Conservation (phyloP, 2,329 filamentous ascomycete species). For the Alternaria panax region DNA sequence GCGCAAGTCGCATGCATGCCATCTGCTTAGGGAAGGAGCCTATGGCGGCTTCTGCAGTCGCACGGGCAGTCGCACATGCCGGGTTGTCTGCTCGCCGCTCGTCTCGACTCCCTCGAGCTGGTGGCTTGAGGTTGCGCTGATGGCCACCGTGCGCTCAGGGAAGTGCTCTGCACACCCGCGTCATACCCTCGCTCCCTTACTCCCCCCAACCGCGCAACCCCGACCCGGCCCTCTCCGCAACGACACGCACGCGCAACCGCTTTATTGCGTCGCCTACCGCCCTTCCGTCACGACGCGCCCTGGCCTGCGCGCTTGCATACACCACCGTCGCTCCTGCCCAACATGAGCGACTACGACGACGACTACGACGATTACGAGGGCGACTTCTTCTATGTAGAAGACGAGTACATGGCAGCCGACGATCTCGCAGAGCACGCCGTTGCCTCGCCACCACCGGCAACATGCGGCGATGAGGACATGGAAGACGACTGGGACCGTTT, state of each 20-base stretch:
- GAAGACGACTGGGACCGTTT: slow-evolving; percentile 56
- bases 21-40: slow-evolving; percentile 13
- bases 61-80: background rate
- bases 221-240: background rate
- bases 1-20: background rate
- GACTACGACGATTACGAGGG: slow-evolving; percentile 49
- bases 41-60: background rate
- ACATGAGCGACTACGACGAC: slow-evolving; percentile 54
- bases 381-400: slow-evolving; percentile 58
- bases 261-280: background rate
- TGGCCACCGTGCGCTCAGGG: slow-evolving; percentile 18
- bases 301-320: background rate
- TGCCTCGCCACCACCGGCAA: slow-evolving; percentile 51
- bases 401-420: slow-evolving; percentile 54
- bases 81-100: slow-evolving; percentile 1
- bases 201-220: slow-evolving; percentile 1
- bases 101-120: slow-evolving; percentile 1
- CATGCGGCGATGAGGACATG: slow-evolving; percentile 42
- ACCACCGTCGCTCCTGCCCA: slow-evolving; percentile 18
- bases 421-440: slow-evolving; percentile 59
- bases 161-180: slow-evolving; percentile 11
- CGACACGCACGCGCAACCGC: background rate
- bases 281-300: background rate
- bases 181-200: slow-evolving; percentile 8
- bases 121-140: slow-evolving; percentile 8